A percentile compares a stretch with the other conserved stretches of the same genome.
Conservation (phyloP, 148 eudicot genomes). For the Chenopodium suecicum region DNA sequence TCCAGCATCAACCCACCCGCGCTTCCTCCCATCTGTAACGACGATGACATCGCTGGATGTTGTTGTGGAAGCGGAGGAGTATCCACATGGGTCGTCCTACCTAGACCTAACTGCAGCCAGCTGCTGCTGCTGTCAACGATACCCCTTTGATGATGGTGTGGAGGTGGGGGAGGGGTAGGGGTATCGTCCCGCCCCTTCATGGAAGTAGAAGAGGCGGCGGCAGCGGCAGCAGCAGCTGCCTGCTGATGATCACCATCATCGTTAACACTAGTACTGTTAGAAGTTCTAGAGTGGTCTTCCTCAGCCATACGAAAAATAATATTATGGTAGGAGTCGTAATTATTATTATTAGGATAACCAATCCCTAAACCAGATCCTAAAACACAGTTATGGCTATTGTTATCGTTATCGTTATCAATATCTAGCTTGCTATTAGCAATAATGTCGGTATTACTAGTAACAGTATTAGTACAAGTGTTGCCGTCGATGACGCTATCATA, state of each 20-base stretch:
- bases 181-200: neutral
- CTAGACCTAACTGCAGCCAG: constrained; percentile 78
- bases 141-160: neutral
- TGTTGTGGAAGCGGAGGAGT: neutral
- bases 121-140: neutral
- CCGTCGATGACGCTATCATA: neutral
- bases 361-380: constrained; percentile 22
- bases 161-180: neutral
- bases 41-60: neutral
- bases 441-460: no score
- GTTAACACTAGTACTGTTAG: constrained; percentile 17
- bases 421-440: neutral
- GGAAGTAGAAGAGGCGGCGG: neutral
- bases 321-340: neutral
- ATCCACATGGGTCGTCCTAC: neutral
- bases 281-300: constrained; percentile 5
- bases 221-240: neutral
- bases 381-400: neutral
- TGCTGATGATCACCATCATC: constrained; percentile 20
- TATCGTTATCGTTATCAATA: neutral
- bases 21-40: neutral
- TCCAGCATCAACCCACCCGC: constrained; percentile 12
- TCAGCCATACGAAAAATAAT: neutral
- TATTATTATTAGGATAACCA: neutral
- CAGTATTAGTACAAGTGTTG: neutral